Evolutionary conservation across 2,329 filamentous ascomycete genomes (phyloP).

Genomic region (Fusarium penzigii): DNA sequence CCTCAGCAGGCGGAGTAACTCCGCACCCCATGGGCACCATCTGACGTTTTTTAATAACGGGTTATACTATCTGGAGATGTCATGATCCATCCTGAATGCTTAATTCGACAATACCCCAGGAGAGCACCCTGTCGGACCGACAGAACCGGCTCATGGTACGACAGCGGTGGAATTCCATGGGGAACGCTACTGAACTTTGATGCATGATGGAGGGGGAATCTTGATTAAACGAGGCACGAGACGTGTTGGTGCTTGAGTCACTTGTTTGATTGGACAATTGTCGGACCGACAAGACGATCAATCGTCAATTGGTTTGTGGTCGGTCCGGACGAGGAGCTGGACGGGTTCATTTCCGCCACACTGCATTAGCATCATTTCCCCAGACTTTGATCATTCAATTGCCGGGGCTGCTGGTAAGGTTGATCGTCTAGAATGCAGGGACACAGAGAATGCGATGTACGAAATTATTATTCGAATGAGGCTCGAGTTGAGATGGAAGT

Average conservation of each 20-base stretch:
- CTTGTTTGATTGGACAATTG: background rate
- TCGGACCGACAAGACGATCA: conserved; percentile 10
- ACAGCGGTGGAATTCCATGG: too few species aligned
- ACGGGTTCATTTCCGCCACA: background rate
- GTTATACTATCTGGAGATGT: background rate
- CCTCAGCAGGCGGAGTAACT: background rate
- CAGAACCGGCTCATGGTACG: background rate
- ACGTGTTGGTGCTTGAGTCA: background rate
- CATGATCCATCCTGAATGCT: background rate
- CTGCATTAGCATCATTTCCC: background rate
- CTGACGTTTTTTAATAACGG: background rate
- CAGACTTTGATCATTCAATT: background rate
- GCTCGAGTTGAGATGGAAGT: too few species aligned
- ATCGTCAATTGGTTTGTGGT: conserved; percentile 5
- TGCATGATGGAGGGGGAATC: background rate
- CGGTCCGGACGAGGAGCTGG: conserved; percentile 15
- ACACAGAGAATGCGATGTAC: background rate
- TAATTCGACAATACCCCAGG: too few species aligned
- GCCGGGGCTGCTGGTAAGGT: background rate
- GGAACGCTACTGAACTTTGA: conserved; percentile 1
- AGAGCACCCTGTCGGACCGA: background rate
- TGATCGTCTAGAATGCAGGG: background rate
- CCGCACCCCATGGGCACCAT: background rate
- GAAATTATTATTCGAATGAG: too few species aligned
- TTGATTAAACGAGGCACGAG: too few species aligned